Evolutionary conservation across 1,284 basidiomycete species (phyloP).

Genomic region (Caloboletus firmus): DNA sequence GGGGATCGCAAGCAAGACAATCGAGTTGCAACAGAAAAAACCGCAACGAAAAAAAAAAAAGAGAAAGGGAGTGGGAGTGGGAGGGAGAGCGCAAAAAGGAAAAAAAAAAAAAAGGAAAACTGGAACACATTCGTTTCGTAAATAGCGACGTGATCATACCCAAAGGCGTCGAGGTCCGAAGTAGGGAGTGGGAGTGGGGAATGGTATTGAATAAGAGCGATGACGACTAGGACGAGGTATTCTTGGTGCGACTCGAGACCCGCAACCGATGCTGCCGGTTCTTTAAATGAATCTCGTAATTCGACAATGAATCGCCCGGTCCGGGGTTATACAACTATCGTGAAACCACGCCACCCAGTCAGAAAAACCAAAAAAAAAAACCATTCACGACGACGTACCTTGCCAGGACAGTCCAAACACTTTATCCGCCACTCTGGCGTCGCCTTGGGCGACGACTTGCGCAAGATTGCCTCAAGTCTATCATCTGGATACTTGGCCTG

Average conservation of each 20-base stretch:
- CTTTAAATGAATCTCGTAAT: constrained; percentile 92
- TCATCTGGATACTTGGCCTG: constrained; percentile 80
- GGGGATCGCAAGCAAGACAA: constrained; percentile 23
- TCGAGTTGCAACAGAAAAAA: constrained; percentile 13
- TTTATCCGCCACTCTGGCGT: constrained; percentile 86
- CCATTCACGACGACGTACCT: constrained; percentile 48
- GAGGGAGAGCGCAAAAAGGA: not conserved
- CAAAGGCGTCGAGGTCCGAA: constrained; percentile 10
- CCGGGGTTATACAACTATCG: constrained; percentile 88
- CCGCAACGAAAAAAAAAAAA: not conserved
- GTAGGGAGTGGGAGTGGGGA: not conserved
- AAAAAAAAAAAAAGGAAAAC: not conserved
- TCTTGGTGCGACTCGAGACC: constrained; percentile 44
- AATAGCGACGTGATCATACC: constrained; percentile 16
- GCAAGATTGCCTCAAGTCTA: constrained; percentile 74
- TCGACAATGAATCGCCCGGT: constrained; percentile 83
- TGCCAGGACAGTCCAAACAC: constrained; percentile 93
- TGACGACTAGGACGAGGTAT: constrained; percentile 20
- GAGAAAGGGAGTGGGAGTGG: not conserved
- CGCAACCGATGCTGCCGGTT: constrained; percentile 69
- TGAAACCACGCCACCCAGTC: not conserved
- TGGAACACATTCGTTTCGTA: constrained; percentile 16
- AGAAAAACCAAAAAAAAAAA: not conserved
- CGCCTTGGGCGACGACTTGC: constrained; percentile 52
- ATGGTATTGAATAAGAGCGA: not conserved